phyloP scores from a whole-genome alignment of 768 basidiomycete genomes.

The Phanerochaete sordida region DNA sequence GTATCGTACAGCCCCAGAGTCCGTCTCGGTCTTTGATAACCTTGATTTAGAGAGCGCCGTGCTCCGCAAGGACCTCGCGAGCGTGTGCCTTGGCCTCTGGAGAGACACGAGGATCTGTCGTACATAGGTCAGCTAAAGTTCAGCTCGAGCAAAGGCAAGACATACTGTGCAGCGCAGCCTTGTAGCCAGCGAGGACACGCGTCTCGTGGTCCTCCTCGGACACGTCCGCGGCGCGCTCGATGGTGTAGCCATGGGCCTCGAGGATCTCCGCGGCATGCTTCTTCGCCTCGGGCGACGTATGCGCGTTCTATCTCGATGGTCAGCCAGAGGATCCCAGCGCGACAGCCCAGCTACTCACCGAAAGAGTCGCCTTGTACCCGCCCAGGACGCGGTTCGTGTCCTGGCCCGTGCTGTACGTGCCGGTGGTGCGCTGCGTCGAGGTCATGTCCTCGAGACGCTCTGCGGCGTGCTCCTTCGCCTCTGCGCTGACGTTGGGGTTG shows the following conservation, averaged over 20 bases:
- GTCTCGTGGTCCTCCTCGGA: conserved; percentile 37
- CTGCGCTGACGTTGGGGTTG: conserved; percentile 54
- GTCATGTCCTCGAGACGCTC: conserved; percentile 42
- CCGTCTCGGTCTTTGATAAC: background rate
- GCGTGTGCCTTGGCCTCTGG: conserved; percentile 48
- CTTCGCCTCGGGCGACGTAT: conserved; percentile 48
- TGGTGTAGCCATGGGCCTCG: conserved; percentile 37
- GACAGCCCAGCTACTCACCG: conserved; percentile 29
- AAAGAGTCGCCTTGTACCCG: conserved; percentile 49
- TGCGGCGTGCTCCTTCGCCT: conserved; percentile 48
- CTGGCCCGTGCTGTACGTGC: conserved; percentile 7
- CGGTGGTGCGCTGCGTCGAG: background rate
- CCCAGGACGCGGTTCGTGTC: conserved; percentile 30
- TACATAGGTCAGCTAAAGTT: background rate
- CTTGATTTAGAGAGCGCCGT: conserved; percentile 19
- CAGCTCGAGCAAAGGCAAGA: background rate
- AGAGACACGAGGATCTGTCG: conserved; percentile 34
- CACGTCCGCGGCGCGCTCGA: conserved; percentile 27
- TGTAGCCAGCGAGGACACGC: conserved; percentile 53
- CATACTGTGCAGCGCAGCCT: conserved; percentile 51
- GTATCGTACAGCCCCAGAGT: background rate
- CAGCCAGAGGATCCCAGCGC: conserved; percentile 9
- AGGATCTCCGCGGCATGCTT: conserved; percentile 52
- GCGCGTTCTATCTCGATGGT: conserved; percentile 27
- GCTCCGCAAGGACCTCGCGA: conserved; percentile 32